Conservation (phyloP, 306 rosid genomes). For the Cicer arietinum region DNA sequence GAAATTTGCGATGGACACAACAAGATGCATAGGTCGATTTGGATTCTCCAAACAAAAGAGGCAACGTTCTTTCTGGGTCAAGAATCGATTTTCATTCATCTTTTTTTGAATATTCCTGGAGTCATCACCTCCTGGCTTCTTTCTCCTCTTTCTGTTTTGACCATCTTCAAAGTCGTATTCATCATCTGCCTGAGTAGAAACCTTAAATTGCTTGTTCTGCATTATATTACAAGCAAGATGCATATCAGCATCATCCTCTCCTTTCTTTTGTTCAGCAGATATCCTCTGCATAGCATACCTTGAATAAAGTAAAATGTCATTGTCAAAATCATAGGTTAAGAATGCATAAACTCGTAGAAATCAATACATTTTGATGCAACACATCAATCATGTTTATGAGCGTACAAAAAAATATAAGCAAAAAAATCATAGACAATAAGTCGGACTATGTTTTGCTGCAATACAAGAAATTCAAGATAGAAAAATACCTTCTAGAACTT, state of each 20-base stretch:
- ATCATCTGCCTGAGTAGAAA: slow-evolving; percentile 77
- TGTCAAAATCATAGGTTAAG: slow-evolving; percentile 17
- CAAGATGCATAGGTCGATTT: slow-evolving; percentile 78
- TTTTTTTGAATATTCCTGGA: slow-evolving; percentile 55
- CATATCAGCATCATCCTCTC: slow-evolving; percentile 83
- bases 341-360: slow-evolving; percentile 20
- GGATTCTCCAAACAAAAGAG: slow-evolving; percentile 84
- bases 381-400: slow-evolving; percentile 32
- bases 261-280: slow-evolving; percentile 59
- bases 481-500: slow-evolving; percentile 66
- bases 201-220: slow-evolving; percentile 75
- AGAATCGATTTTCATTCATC: slow-evolving; percentile 49
- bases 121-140: slow-evolving; percentile 67
- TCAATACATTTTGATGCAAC: slow-evolving; percentile 19
- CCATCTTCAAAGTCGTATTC: slow-evolving; percentile 85
- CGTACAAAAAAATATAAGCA: slow-evolving; percentile 8
- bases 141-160: slow-evolving; percentile 64
- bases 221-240: slow-evolving; percentile 80
- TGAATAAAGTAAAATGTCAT: slow-evolving; percentile 40
- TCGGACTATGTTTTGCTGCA: slow-evolving; percentile 5
- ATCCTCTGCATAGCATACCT: slow-evolving; percentile 60
- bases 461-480: slow-evolving; percentile 37
- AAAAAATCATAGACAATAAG: neutral
- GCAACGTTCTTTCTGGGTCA: slow-evolving; percentile 82
- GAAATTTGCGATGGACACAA: slow-evolving; percentile 77